These are phyloP conservation scores for Didymella segeticola DNA, from an alignment of 2,329 filamentous ascomycete genomes.

Conservation along the genomic window DNA sequence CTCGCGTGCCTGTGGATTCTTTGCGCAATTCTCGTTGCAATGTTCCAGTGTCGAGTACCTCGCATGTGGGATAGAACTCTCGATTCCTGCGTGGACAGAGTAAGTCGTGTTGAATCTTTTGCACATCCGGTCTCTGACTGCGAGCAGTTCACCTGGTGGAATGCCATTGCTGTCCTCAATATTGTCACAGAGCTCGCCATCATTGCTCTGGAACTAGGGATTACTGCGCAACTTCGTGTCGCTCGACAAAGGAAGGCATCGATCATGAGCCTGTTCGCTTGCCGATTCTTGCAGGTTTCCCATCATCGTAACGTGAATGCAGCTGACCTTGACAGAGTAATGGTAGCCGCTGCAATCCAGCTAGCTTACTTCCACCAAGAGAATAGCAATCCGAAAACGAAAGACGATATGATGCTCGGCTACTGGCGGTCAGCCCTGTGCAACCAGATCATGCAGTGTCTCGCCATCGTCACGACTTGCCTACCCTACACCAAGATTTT, in stretches of 20 bases:
- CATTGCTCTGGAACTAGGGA: conserved; percentile 29
- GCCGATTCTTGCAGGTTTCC: conserved; percentile 22
- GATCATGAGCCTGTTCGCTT: conserved; percentile 31
- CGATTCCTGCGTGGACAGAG: conserved; percentile 23
- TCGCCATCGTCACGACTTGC: conserved; percentile 37
- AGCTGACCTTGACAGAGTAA: conserved; percentile 19
- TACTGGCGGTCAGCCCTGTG: conserved; percentile 37
- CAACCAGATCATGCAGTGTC: conserved; percentile 32
- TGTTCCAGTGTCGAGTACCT: conserved; percentile 26
- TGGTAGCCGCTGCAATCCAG: conserved; percentile 23
- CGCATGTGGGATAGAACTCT: conserved; percentile 27
- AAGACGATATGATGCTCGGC: conserved; percentile 33
- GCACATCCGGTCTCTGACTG: not conserved
- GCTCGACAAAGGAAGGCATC: conserved; percentile 20
- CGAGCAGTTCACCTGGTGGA: conserved; percentile 29
- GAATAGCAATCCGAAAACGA: conserved; percentile 6
- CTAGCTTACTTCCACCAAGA: conserved; percentile 27
- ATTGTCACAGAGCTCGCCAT: conserved; percentile 30
- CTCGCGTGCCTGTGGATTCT: conserved; percentile 23
- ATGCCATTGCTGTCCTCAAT: conserved; percentile 20
- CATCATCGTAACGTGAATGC: not conserved
- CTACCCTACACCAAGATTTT: conserved; percentile 39
- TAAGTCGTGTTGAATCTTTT: conserved; percentile 5
- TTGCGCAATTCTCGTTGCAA: conserved; percentile 19
- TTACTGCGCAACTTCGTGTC: conserved; percentile 26